These are phyloP conservation scores for Myxozyma geophila DNA, from an alignment of 805 yeast species.

Conservation along the genomic window DNA sequence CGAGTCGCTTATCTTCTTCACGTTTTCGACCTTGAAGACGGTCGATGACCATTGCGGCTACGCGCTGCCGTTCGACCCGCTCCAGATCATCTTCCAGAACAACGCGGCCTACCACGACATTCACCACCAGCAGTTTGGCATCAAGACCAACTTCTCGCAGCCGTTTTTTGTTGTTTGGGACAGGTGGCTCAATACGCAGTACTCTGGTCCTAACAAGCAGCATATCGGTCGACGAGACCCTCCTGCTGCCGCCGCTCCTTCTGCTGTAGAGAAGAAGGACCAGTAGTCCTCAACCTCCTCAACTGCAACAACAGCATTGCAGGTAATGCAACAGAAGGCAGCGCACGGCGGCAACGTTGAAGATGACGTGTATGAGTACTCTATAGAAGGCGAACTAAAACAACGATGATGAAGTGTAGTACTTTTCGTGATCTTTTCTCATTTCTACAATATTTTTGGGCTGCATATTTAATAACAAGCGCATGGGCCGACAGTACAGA, in stretches of 20 bases:
- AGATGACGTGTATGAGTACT: neutral
- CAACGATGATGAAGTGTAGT: too few relatives aligned
- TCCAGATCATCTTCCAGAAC: slow-evolving; percentile 91
- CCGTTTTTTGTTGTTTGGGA: slow-evolving; percentile 98
- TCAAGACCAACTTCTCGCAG: slow-evolving; percentile 90
- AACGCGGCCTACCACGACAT: slow-evolving; percentile 96
- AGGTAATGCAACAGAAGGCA: neutral
- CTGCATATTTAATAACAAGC: neutral
- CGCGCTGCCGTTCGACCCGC: slow-evolving; percentile 85
- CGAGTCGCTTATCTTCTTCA: slow-evolving; percentile 72
- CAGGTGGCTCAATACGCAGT: slow-evolving; percentile 64
- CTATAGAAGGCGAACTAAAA: neutral
- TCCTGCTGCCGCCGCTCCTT: neutral
- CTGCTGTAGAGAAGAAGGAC: slow-evolving; percentile 20
- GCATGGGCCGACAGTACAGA: too few relatives aligned
- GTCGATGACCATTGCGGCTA: slow-evolving; percentile 99
- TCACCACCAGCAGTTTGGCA: slow-evolving; percentile 95
- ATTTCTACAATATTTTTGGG: neutral
- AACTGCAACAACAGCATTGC: neutral
- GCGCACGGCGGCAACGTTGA: too few relatives aligned
- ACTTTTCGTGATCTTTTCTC: neutral
- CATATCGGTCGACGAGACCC: slow-evolving; percentile 23
- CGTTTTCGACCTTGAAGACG: slow-evolving; percentile 92
- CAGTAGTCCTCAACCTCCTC: slow-evolving; percentile 1
- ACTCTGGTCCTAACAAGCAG: slow-evolving; percentile 34